These are phyloP conservation scores for Epipyxis sp. DNA, from an alignment of 108 stramenopile species.

Conservation along the genomic window DNA sequence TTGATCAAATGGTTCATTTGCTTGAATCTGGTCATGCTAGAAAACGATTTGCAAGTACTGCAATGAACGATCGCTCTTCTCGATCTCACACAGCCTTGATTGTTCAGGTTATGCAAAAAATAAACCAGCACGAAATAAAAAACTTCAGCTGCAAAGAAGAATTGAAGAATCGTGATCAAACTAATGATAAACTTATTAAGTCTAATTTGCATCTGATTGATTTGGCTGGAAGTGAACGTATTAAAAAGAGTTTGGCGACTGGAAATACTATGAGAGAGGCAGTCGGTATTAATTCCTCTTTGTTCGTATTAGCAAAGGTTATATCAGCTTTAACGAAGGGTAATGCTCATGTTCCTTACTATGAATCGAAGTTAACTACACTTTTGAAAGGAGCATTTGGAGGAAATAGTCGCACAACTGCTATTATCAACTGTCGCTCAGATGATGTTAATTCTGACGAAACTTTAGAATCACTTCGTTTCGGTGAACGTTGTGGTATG, in stretches of 20 bases:
- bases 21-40: conserved; percentile 2
- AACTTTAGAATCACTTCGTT: conserved; percentile 3
- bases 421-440: not conserved
- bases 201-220: conserved; percentile 12
- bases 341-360: conserved; percentile 20
- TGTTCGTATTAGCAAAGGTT: conserved; percentile 21
- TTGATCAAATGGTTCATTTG: not conserved
- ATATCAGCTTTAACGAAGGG: not conserved
- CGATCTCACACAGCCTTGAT: conserved; percentile 33
- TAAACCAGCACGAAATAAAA: not conserved
- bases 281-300: conserved; percentile 21
- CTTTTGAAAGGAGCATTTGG: conserved; percentile 28
- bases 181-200: not conserved
- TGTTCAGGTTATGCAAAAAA: conserved; percentile 29
- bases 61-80: conserved; percentile 41
- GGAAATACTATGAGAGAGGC: conserved; percentile 10
- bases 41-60: conserved; percentile 36
- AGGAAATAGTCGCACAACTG: conserved; percentile 6
- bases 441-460: conserved; percentile 2
- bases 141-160: not conserved
- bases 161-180: not conserved
- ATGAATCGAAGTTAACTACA: not conserved
- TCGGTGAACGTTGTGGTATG: conserved; percentile 24
- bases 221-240: conserved; percentile 24
- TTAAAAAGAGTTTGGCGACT: conserved; percentile 17